Percentiles rank a stretch among this genome's conserved stretches.
These are phyloP conservation scores for Sporothrix brunneoviolacea DNA, from an alignment of 2,329 filamentous ascomycete genomes.

Conservation along the genomic window DNA sequence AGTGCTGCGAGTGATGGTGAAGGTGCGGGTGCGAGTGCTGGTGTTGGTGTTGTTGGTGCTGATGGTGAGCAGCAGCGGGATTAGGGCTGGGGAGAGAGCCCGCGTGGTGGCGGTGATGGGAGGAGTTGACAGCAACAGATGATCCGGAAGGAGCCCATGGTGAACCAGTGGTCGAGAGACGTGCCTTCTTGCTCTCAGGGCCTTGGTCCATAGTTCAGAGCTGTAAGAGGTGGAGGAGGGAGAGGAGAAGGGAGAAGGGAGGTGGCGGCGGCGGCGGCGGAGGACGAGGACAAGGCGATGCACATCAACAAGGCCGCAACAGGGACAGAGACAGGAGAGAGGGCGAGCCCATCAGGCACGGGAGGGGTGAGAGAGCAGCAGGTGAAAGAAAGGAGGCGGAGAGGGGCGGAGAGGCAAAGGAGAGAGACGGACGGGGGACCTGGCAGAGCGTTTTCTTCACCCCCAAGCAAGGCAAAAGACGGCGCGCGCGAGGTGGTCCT, in stretches of 20 bases:
- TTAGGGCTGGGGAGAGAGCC: conserved; percentile 42
- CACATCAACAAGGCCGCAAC: conserved; percentile 7
- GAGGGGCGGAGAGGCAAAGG: background rate
- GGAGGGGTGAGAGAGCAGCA: background rate
- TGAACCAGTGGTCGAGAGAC: conserved; percentile 11
- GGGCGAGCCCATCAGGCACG: conserved; percentile 9
- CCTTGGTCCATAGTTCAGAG: conserved; percentile 15
- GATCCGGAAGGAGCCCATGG: conserved; percentile 12
- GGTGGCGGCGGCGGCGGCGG: background rate
- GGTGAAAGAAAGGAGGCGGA: background rate
- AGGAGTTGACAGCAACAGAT: conserved; percentile 2
- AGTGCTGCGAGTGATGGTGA: conserved; percentile 4
- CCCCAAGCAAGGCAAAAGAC: background rate
- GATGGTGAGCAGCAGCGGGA: conserved; percentile 24
- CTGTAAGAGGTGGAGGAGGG: conserved; percentile 2
- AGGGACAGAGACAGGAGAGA: background rate
- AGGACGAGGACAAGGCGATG: conserved; percentile 5
- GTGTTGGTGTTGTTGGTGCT: conserved; percentile 18
- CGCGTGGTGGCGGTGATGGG: conserved; percentile 3
- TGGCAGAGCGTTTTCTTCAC: background rate
- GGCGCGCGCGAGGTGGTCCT: too few relatives aligned
- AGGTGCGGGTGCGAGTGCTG: conserved; percentile 1
- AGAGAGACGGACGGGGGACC: background rate
- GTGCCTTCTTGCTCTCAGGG: conserved; percentile 14
- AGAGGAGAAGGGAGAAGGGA: background rate